These are phyloP conservation scores for Sporobolomyces phaffii DNA, from an alignment of 768 basidiomycete species.

Conservation along the genomic window DNA sequence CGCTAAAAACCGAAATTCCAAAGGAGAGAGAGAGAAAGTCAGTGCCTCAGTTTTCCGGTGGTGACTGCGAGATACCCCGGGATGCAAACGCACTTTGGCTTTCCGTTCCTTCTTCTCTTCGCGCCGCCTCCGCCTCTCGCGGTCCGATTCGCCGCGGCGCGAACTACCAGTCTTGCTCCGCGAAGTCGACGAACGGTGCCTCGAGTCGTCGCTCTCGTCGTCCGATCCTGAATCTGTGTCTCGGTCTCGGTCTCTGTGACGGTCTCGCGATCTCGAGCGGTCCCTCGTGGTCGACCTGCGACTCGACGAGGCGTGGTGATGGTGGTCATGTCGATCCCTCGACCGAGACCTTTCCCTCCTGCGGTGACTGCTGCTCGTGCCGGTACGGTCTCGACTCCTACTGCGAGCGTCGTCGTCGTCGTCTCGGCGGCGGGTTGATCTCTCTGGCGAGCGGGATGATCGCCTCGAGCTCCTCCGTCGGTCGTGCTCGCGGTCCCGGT, in stretches of 20 bases:
- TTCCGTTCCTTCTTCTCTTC: conserved; percentile 38
- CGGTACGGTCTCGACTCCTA: neutral
- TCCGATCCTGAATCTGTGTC: too few relatives aligned
- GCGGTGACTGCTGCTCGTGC: neutral
- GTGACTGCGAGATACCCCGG: too few relatives aligned
- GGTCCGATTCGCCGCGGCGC: conserved; percentile 2
- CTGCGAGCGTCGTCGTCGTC: neutral
- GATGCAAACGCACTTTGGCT: conserved; percentile 11
- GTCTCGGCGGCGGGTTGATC: too few relatives aligned
- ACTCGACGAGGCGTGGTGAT: neutral
- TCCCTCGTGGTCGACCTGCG: neutral
- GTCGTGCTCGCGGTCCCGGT: neutral
- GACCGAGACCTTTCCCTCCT: neutral
- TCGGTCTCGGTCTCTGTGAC: too few relatives aligned
- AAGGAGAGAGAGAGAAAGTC: too few relatives aligned
- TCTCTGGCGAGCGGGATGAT: neutral
- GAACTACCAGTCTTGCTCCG: neutral
- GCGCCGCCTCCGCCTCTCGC: conserved; percentile 21
- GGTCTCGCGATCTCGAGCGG: neutral
- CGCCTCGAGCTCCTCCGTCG: neutral
- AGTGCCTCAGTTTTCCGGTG: too few relatives aligned
- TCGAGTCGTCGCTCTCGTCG: conserved; percentile 18
- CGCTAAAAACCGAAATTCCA: neutral
- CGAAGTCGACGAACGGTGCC: neutral
- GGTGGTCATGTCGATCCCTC: neutral